Evolutionary conservation across 1,139 yeast genomes (phyloP).

Genomic region (Eremothecium sinecaudum): DNA sequence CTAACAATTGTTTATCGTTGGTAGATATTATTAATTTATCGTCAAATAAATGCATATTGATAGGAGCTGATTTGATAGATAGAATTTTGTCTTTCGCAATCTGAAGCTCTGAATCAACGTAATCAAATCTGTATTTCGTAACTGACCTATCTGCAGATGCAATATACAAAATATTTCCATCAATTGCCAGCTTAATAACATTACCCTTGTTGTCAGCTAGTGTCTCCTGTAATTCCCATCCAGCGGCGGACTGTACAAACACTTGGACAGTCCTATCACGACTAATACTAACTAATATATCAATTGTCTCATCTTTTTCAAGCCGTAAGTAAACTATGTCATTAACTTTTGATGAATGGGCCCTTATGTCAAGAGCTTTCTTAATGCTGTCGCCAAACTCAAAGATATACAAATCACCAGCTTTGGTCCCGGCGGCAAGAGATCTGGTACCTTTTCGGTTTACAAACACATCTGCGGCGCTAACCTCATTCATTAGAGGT

Average conservation of each 20-base stretch:
- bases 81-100: conserved; percentile 7
- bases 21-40: conserved; percentile 6
- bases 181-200: conserved; percentile 3
- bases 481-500: neutral
- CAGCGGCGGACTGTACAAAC: neutral
- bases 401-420: conserved; percentile 3
- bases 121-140: conserved; percentile 5
- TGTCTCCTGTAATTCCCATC: conserved; percentile 7
- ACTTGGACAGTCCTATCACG: conserved; percentile 9
- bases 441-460: neutral
- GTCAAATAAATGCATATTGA: conserved; percentile 3
- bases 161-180: conserved; percentile 3
- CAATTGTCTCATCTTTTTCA: neutral
- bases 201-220: conserved; percentile 9
- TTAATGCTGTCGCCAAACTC: neutral
- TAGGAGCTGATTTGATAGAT: conserved; percentile 7
- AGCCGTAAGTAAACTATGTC: conserved; percentile 1
- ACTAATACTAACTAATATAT: conserved; percentile 6
- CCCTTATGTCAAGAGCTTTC: conserved; percentile 1
- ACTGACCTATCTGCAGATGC: conserved; percentile 8
- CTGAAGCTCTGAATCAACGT: conserved; percentile 2
- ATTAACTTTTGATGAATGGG: conserved; percentile 3
- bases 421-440: conserved; percentile 1
- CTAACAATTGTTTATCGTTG: conserved; percentile 7
- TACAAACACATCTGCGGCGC: conserved; percentile 3